A percentile compares a stretch with the other conserved stretches of the same genome.
These are phyloP conservation scores for Wickerhamiella dianesei DNA, from an alignment of 805 yeast species.

Conservation along the genomic window DNA sequence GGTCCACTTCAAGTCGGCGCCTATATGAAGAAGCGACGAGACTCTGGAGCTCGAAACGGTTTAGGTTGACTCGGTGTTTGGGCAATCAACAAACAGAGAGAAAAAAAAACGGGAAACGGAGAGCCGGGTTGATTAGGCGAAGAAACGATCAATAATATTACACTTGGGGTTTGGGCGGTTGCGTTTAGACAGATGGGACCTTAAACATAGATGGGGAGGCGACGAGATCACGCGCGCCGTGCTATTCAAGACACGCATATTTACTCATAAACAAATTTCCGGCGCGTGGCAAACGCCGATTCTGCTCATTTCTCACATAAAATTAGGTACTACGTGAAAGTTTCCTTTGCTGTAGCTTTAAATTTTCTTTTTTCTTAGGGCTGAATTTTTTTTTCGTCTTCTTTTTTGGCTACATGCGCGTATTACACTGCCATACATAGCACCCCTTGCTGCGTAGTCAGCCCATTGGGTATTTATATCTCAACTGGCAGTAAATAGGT, in stretches of 20 bases:
- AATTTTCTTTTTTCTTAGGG: background rate
- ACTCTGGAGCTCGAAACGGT: no score
- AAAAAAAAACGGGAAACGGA: background rate
- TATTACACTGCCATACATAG: background rate
- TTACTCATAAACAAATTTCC: no score
- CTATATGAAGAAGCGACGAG: background rate
- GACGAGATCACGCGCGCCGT: no score
- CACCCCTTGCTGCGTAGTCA: background rate
- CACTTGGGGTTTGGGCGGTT: background rate
- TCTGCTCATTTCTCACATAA: no score
- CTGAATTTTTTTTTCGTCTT: background rate
- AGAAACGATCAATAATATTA: background rate
- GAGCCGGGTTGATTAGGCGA: background rate
- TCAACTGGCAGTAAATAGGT: background rate
- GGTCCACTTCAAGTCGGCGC: no score
- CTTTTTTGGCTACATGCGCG: background rate
- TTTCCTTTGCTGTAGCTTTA: background rate
- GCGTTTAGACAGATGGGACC: background rate
- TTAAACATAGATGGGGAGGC: background rate
- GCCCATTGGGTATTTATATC: background rate
- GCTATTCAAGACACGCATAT: no score
- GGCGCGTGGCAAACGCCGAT: no score
- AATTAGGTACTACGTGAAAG: background rate
- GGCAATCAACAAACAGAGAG: no score
- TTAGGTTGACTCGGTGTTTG: no score